Base-by-base conservation (phyloP, 108 stramenopile species). In the Chaetoceros tenuissimus region DNA sequence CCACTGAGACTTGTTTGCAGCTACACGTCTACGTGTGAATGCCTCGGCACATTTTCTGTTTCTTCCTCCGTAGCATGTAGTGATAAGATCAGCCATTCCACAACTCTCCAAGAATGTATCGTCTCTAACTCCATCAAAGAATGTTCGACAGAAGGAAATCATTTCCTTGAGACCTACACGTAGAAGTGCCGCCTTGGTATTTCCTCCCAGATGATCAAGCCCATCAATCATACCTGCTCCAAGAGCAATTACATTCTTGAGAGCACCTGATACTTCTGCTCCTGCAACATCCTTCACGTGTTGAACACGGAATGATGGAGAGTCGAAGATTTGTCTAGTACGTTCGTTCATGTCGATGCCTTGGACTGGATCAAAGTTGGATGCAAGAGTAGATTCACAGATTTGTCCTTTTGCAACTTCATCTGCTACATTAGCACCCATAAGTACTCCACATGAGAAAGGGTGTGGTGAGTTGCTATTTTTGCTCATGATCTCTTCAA, bases 171-270 rank as follows among this genome's bases (percentile, higher is more conserved):
- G 59, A 25, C 94, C 94, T 18, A 92, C 86, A 28, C 97, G 75
- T 46, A 97, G 62, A 30, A 98, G 60, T 3, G 97, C 97, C n/a
- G 97, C 97, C 68, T 98, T 98, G 21, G 96, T 96, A 63, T 96
- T 98, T 2, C 90, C 75, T 31, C 96, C 97, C 23, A 86, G 40
- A 16, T 67, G 70, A 19, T 77, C 75, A 51, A 94, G 59, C 0
- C 94, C 97, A 67, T 98, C 97, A 19, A 95, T 86, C 66, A 98
- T 96, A 3, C 96, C 97, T 17, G 97, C 96, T 23, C 92, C 96
- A 0, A 98, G 64, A 3, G 97, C 97, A 56, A 97, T 81, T 29
- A 98, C 82, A 70, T 98, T 98, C 72, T 98, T 98, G 21, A 98
- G 68, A 0, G 97, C 96, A 20, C 97, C 97, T 63, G 92, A 96